Percentiles rank a stretch among this genome's conserved stretches.
phyloP scores from a whole-genome alignment of 2,329 filamentous ascomycete species.

The Chaetomiaceae sp. region DNA sequence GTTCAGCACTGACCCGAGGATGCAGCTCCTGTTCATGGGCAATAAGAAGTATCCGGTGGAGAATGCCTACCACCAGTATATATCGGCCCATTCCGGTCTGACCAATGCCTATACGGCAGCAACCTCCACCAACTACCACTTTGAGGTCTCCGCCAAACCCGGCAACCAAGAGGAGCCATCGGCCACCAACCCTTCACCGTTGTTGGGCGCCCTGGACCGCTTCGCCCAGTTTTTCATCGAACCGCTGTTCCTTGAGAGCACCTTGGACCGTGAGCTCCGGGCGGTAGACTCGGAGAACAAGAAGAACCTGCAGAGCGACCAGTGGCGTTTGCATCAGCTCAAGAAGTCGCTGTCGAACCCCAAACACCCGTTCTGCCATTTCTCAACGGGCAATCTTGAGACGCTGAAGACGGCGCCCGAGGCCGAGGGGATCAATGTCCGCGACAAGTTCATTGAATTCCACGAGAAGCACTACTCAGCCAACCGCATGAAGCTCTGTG shows the following conservation, averaged over 20 bases:
- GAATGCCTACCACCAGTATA: constrained; percentile 92
- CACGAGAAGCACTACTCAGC: constrained; percentile 87
- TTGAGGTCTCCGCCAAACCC: constrained; percentile 83
- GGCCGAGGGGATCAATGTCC: constrained; percentile 73
- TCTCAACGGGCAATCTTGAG: constrained; percentile 84
- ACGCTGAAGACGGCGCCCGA: constrained; percentile 80
- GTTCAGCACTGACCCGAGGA: constrained; percentile 1
- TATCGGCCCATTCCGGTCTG: constrained; percentile 82
- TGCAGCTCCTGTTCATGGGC: constrained; percentile 86
- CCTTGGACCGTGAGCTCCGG: constrained; percentile 78
- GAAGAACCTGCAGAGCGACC: constrained; percentile 90
- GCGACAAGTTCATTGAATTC: constrained; percentile 89
- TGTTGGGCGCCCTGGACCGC: constrained; percentile 80
- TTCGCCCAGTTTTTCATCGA: constrained; percentile 93
- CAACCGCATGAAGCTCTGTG: constrained; percentile 88
- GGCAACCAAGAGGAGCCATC: constrained; percentile 55
- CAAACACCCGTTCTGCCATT: constrained; percentile 83
- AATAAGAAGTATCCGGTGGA: constrained; percentile 96
- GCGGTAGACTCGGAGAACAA: constrained; percentile 96
- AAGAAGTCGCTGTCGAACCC: constrained; percentile 86
- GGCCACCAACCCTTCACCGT: constrained; percentile 52
- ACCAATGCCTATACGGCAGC: constrained; percentile 94
- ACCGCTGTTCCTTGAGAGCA: constrained; percentile 79
- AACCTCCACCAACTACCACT: constrained; percentile 96
- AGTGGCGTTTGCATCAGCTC: constrained; percentile 82